These are phyloP conservation scores for Alternaria burnsii DNA, from an alignment of 2,329 filamentous ascomycete species.

Conservation along the genomic window DNA sequence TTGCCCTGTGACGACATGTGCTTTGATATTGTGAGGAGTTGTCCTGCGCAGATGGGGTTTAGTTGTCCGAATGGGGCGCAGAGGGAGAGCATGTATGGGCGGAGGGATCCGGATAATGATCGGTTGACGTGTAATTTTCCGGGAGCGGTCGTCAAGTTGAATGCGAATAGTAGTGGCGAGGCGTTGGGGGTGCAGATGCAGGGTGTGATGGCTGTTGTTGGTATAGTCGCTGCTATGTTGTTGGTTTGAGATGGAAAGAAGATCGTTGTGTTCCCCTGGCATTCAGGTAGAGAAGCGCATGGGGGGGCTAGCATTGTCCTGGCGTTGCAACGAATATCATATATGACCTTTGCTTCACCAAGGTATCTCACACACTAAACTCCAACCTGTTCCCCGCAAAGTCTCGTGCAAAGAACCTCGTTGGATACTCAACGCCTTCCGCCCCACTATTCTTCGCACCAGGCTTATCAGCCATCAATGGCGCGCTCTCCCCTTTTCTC, in stretches of 20 bases:
- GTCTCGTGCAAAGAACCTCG: constrained; percentile 67
- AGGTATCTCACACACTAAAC: constrained; percentile 44
- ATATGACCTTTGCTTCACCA: neutral
- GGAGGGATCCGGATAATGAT: constrained; percentile 20
- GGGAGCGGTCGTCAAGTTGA: constrained; percentile 52
- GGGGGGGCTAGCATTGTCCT: neutral
- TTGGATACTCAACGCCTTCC: constrained; percentile 67
- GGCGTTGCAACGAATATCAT: neutral
- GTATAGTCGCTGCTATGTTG: neutral
- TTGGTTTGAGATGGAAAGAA: neutral
- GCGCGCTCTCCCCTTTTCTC: constrained; percentile 60
- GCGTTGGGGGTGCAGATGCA: neutral
- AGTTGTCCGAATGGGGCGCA: constrained; percentile 67
- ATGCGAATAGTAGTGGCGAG: constrained; percentile 16
- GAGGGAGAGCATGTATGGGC: constrained; percentile 36
- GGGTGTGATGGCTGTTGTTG: neutral
- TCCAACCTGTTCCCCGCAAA: constrained; percentile 54
- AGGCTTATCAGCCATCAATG: constrained; percentile 64
- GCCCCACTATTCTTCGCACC: constrained; percentile 55
- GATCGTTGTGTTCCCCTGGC: neutral
- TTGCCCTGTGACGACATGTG: constrained; percentile 89
- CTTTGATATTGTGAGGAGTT: constrained; percentile 84
- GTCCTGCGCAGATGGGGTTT: constrained; percentile 79
- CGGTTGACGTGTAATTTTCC: constrained; percentile 52
- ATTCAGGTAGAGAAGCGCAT: neutral